Conservation (phyloP, 2,329 filamentous ascomycete species). For the Sporothrix phasma region DNA sequence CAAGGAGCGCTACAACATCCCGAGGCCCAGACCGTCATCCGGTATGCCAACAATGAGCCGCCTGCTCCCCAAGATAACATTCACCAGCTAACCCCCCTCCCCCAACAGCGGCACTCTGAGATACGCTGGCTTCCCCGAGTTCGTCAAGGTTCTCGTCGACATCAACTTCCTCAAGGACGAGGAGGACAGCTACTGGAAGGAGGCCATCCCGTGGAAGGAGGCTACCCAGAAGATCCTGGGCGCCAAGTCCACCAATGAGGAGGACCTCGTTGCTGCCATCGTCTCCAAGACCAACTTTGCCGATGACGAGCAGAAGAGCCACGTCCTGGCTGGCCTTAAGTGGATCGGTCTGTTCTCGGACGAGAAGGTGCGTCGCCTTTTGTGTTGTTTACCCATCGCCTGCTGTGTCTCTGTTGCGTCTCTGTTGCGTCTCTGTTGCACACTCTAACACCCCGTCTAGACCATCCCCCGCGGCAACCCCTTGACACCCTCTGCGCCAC, state of each 20-base stretch:
- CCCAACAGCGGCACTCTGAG: conserved; percentile 53
- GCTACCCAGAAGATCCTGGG: conserved; percentile 69
- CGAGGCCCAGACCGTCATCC: conserved; percentile 78
- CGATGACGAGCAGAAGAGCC: conserved; percentile 56
- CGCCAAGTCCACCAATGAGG: conserved; percentile 53
- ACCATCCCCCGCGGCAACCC: conserved; percentile 68
- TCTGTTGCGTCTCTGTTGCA: too few relatives aligned
- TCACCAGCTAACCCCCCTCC: not conserved
- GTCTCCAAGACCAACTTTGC: conserved; percentile 64
- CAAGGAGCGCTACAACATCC: conserved; percentile 82
- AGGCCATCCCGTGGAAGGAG: conserved; percentile 69
- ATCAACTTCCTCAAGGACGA: conserved; percentile 78
- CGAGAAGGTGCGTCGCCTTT: conserved; percentile 44
- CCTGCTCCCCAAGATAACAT: too few relatives aligned
- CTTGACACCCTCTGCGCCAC: conserved; percentile 86
- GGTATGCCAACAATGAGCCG: conserved; percentile 26
- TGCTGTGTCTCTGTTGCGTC: not conserved
- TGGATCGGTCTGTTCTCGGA: conserved; percentile 61
- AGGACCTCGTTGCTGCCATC: conserved; percentile 65
- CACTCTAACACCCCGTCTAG: conserved; percentile 22
- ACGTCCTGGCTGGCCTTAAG: conserved; percentile 52
- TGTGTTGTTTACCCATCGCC: not conserved
- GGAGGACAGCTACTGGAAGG: conserved; percentile 53
- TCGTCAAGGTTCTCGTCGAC: conserved; percentile 79
- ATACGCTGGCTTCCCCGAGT: conserved; percentile 84